Evolutionary conservation across 805 yeast species (phyloP), one percentile per base, ranked within the genome.

Genomic region (Wickerhamiella brachini): DNA sequence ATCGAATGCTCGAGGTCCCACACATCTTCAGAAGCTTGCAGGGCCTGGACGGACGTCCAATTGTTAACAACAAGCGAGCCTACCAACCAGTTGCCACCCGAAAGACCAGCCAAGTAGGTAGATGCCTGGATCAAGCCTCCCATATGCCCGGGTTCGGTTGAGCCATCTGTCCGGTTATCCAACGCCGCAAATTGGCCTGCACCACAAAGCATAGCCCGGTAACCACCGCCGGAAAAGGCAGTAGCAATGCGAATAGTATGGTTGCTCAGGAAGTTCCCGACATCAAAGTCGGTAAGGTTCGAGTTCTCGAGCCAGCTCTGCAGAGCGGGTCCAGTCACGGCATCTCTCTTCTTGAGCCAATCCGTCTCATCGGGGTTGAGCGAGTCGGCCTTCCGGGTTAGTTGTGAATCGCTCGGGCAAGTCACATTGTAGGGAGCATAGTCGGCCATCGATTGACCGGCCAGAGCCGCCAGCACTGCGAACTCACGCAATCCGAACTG

Each of bases 11-110:
- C 71, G 49, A 86, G 70, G 57, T 85, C 78, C 95, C 95, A 86
- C 51, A 84, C 73, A 0, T 72, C 71, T 2, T 55, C 46, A 45
- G 65, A 60, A 47, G 71, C 72, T 26, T 77, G 66, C 39, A 85
- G 76, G 2, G 71, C 78, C 56, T 80, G 81, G 22, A 85, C 78
- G 12, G 83, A 70, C 9, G 88, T 78, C 80, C 83, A 87, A 61
- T 81, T 79, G 63, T 86, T 84, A 61, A 75, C 70, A 0, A 76
- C 78, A 29, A 86, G 65, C 9, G 89, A 75, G 1, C 85, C 82
- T 24, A 85, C 71, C 47, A 85, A 69, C 95, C 95, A 86, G 13
- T 84, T 75, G 24, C 95, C 95, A 31, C 95, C 95, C 15, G 89
- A 81, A 38, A 86, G 73, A 8, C 90, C 95, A 5, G 85, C 68